phyloP scores from a whole-genome alignment of 1,139 yeast genomes.

The Arxiozyma telluris region DNA sequence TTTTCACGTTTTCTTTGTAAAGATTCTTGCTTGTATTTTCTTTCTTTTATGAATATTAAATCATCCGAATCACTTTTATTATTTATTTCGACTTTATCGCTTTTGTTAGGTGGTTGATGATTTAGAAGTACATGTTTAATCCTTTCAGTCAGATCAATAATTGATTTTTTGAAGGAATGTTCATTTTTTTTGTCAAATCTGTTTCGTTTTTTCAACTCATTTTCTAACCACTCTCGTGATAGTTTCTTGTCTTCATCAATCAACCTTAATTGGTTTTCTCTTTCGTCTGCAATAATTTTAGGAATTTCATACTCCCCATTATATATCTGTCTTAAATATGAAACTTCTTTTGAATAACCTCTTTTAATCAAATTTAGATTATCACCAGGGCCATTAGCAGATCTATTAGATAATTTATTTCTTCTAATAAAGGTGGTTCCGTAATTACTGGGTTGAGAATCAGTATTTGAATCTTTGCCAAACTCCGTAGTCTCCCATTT shows the following conservation, averaged over 20 bases:
- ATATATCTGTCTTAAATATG: slow-evolving; percentile 30
- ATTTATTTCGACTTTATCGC: neutral
- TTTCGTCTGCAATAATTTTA: slow-evolving; percentile 21
- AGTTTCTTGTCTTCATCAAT: slow-evolving; percentile 15
- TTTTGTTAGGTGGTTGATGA: neutral
- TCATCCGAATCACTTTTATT: slow-evolving; percentile 22
- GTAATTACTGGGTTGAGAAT: slow-evolving; percentile 10
- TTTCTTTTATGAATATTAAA: slow-evolving; percentile 29
- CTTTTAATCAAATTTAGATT: slow-evolving; percentile 14
- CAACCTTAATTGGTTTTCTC: slow-evolving; percentile 20
- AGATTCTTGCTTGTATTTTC: slow-evolving; percentile 16
- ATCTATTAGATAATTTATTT: slow-evolving; percentile 2
- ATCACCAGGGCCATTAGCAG: slow-evolving; percentile 3
- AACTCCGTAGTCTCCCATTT: slow-evolving; percentile 16
- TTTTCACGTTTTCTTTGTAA: slow-evolving; percentile 22
- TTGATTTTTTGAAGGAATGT: slow-evolving; percentile 13
- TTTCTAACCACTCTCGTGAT: neutral
- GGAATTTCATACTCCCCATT: slow-evolving; percentile 32
- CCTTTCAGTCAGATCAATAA: slow-evolving; percentile 22
- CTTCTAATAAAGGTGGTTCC: slow-evolving; percentile 25
- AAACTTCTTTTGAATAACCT: slow-evolving; percentile 22
- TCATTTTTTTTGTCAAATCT: neutral
- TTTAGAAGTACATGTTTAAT: slow-evolving; percentile 21
- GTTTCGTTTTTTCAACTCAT: neutral
- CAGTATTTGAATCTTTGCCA: slow-evolving; percentile 1